Evolutionary conservation across 1,284 basidiomycete species (phyloP).

Genomic region (Lentinula novae-zelandiae): DNA sequence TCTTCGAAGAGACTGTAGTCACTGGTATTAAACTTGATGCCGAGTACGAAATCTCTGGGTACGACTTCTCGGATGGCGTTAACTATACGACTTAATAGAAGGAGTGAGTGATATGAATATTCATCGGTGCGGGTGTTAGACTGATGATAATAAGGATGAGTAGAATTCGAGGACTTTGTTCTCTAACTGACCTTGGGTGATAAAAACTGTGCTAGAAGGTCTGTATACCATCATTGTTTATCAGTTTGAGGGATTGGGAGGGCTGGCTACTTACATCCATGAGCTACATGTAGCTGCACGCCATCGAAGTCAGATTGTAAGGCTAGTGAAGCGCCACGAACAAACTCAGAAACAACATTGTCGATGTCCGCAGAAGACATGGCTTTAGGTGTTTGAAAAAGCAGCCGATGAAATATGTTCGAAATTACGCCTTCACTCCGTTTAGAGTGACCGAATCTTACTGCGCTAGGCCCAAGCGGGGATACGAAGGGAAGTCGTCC

Average conservation of each 20-base stretch:
- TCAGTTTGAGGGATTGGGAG: neutral
- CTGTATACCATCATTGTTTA: slow-evolving; percentile 30
- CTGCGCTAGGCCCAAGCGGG: slow-evolving; percentile 73
- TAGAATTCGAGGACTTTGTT: neutral
- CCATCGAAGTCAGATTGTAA: slow-evolving; percentile 82
- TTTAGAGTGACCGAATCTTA: slow-evolving; percentile 45
- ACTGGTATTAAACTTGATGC: slow-evolving; percentile 85
- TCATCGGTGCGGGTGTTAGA: slow-evolving; percentile 67
- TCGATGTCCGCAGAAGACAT: slow-evolving; percentile 65
- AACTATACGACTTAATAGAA: slow-evolving; percentile 65
- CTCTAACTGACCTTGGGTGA: slow-evolving; percentile 59
- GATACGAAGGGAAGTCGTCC: slow-evolving; percentile 58
- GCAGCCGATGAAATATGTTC: slow-evolving; percentile 39
- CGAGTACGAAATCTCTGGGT: slow-evolving; percentile 65
- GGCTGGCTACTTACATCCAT: slow-evolving; percentile 66
- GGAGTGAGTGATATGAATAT: slow-evolving; percentile 52
- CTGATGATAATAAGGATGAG: slow-evolving; percentile 31
- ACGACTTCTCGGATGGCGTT: slow-evolving; percentile 55
- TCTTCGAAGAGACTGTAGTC: slow-evolving; percentile 63
- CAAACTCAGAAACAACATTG: slow-evolving; percentile 62
- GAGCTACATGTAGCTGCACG: slow-evolving; percentile 84
- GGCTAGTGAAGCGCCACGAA: slow-evolving; percentile 67
- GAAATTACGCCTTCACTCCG: slow-evolving; percentile 32
- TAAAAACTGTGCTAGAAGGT: slow-evolving; percentile 84
- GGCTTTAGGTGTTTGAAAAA: slow-evolving; percentile 64